Evolutionary conservation across 164 flowering plant genomes (phyloP).

Genomic region (Paratinospora sagittata): DNA sequence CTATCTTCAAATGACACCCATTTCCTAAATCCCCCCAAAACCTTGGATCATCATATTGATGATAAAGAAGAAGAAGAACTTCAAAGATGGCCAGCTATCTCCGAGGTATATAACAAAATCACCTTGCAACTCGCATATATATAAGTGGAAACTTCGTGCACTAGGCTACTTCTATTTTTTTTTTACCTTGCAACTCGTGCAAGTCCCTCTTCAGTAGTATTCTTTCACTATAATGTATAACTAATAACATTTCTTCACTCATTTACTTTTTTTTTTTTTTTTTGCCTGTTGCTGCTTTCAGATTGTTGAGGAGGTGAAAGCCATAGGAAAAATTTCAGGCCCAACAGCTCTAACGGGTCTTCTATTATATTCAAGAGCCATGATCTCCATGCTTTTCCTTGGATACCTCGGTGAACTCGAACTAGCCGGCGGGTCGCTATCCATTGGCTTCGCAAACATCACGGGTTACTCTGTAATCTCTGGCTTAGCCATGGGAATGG

Average conservation of each 20-base stretch:
- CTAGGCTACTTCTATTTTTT: too few species aligned
- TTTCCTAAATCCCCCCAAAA: slow-evolving; percentile 12
- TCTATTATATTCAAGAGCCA: slow-evolving; percentile 23
- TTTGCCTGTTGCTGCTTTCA: slow-evolving; percentile 8
- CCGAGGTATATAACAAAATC: slow-evolving; percentile 12
- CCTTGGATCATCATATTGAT: slow-evolving; percentile 7
- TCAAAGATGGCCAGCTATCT: slow-evolving; percentile 22
- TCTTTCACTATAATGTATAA: neutral
- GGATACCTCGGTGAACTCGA: slow-evolving; percentile 26
- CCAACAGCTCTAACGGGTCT: slow-evolving; percentile 24
- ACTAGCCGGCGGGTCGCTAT: slow-evolving; percentile 28
- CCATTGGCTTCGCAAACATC: slow-evolving; percentile 29
- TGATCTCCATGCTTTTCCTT: slow-evolving; percentile 27
- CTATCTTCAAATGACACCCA: slow-evolving; percentile 13
- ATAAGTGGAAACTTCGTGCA: too few species aligned
- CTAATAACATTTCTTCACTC: neutral
- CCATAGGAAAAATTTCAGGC: slow-evolving; percentile 21
- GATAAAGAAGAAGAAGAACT: slow-evolving; percentile 14
- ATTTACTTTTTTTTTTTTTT: neutral
- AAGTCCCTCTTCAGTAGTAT: too few species aligned
- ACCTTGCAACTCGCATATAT: too few species aligned
- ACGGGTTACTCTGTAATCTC: slow-evolving; percentile 29
- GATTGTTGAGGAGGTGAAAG: slow-evolving; percentile 22
- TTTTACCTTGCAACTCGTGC: too few species aligned
- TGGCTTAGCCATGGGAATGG: slow-evolving; percentile 31